These are phyloP conservation scores for Pulicaria dysenterica DNA, from an alignment of 129 eudicot species.

Conservation along the genomic window DNA sequence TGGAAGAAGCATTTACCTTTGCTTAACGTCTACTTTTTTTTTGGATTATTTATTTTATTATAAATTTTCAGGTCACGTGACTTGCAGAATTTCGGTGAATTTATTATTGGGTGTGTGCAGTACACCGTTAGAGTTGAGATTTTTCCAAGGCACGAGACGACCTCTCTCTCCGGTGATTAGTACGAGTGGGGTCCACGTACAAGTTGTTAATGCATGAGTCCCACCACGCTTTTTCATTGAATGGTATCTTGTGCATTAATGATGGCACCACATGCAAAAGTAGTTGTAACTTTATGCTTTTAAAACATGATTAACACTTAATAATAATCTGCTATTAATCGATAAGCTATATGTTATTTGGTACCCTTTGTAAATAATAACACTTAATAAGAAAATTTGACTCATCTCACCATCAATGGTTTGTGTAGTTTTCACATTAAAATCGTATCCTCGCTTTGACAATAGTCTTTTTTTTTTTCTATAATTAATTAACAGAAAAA, in stretches of 20 bases:
- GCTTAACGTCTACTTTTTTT: slow-evolving; percentile 43
- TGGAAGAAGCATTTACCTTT: slow-evolving; percentile 20
- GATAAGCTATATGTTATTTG: no score
- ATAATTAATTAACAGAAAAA: no score
- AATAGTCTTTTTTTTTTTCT: no score
- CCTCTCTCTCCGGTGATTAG: slow-evolving; percentile 11
- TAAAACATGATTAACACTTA: background rate
- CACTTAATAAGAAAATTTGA: no score
- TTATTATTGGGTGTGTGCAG: slow-evolving; percentile 35
- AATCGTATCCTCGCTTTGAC: no score
- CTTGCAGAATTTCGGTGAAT: slow-evolving; percentile 37
- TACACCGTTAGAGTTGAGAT: slow-evolving; percentile 36
- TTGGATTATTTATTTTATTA: slow-evolving; percentile 5
- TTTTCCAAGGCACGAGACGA: slow-evolving; percentile 40
- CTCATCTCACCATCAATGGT: no score
- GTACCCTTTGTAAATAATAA: no score
- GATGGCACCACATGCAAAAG: background rate
- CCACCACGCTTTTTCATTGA: background rate
- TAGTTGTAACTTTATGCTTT: background rate
- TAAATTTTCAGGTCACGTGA: slow-evolving; percentile 33
- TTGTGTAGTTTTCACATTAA: no score
- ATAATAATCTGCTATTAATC: no score
- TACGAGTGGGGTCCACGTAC: slow-evolving; percentile 28
- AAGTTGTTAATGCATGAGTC: slow-evolving; percentile 5
- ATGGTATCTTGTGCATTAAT: background rate